Base-by-base conservation (phyloP, 495 filamentous ascomycete genomes). In the Aspergillus wentii region DNA sequence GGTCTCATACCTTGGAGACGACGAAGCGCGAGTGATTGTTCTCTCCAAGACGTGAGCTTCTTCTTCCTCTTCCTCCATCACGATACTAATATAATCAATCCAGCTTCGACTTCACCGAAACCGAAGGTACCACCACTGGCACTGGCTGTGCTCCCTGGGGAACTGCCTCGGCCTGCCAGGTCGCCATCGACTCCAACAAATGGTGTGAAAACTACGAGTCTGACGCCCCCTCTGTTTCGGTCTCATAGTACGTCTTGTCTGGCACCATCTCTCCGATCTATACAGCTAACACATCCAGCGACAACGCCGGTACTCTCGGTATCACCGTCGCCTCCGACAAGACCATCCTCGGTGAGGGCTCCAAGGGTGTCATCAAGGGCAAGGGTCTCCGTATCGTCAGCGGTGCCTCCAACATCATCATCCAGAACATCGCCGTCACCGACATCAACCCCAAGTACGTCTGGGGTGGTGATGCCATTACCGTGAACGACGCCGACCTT, bases 401-500 rank as follows among this genome's bases (percentile, higher is more conserved):
- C 43, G 64, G 63, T 35, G 62, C 59, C 21, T 51, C 19, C 44
- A 70, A 70, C 43, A 49, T 70, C 27, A 70, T 70, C 44, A 65
- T 70, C 48, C 66, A 70, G 61, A 72, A 72, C 52, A 62, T 72
- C 36, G 62, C 61, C 31, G 52, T 72, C 43, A 69, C 67, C 25
- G 59, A 72, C 30, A 55, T 72, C 35, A 71, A 72, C 58, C 56
- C 66, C 41, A 44, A 69, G 35, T 72, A 72, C 51, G 66, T 72
- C 47, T 72, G 66, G 68, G 68, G 68, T 42, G 68, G 68, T 33
- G 68, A 72, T 35, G 68, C 58, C 19, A 69, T 72, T 46, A 69
- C 66, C 38, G 41, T 72, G 27, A 51, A 67, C 37, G 54, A 62
- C 42, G 35, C 42, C 21, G 64, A 69, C 45, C 30, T 68, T 42